Evolutionary conservation across 192 early-diverging fungal genomes (phyloP).

Genomic region (Coemansia sp.): DNA sequence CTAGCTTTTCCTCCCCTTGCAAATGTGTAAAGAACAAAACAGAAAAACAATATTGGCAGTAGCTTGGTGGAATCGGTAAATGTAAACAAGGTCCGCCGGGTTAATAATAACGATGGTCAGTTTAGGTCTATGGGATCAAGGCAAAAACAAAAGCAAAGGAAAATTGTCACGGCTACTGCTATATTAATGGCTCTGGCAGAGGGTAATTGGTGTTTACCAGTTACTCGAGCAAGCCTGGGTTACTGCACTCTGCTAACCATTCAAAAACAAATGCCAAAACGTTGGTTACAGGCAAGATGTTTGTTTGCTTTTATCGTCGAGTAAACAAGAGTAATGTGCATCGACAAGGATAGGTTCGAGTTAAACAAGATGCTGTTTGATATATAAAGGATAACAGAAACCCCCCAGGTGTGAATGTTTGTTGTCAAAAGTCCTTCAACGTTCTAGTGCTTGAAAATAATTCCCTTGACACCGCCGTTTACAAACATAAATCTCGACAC

Average conservation of each 20-base stretch:
- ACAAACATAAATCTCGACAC: too few relatives aligned
- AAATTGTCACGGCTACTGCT: neutral
- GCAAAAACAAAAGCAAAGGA: neutral
- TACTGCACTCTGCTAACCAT: neutral
- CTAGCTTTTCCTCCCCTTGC: too few relatives aligned
- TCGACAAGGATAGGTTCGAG: too few relatives aligned
- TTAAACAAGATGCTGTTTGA: too few relatives aligned
- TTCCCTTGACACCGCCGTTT: neutral
- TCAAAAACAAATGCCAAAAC: neutral
- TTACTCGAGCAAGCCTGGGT: neutral
- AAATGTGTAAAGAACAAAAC: neutral
- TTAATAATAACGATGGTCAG: neutral
- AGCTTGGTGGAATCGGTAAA: neutral
- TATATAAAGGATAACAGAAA: too few relatives aligned
- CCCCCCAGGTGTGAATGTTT: too few relatives aligned
- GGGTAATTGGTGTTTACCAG: neutral
- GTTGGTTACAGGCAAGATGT: neutral
- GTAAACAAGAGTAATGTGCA: neutral
- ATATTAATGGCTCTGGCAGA: too few relatives aligned
- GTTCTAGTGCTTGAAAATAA: neutral
- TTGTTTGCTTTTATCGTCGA: neutral
- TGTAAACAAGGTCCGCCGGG: neutral
- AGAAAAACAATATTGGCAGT: constrained; percentile 3
- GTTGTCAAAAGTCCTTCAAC: neutral
- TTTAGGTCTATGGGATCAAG: constrained; percentile 1